Evolutionary conservation across 345 rosid genomes (phyloP).

Genomic region (Abelmoschus esculentus): DNA sequence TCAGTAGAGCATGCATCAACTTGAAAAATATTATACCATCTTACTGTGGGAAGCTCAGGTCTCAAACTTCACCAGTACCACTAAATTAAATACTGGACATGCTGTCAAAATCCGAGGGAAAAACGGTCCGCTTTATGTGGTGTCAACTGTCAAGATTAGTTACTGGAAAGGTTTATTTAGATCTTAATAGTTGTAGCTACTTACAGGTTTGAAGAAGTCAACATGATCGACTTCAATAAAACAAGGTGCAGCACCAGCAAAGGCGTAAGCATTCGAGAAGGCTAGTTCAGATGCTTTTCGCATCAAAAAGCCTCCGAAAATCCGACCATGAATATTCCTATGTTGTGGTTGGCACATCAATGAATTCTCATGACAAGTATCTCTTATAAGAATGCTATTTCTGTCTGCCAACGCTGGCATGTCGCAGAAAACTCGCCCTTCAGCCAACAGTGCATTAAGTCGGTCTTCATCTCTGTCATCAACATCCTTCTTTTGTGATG

Average conservation of each 20-base stretch:
- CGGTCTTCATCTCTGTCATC: slow-evolving; percentile 36
- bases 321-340: slow-evolving; percentile 76
- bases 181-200: slow-evolving; percentile 15
- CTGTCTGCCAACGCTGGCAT: slow-evolving; percentile 92
- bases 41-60: slow-evolving; percentile 55
- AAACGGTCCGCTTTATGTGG: not conserved
- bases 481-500: slow-evolving; percentile 23
- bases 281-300: slow-evolving; percentile 80
- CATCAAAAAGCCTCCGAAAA: slow-evolving; percentile 86
- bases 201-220: slow-evolving; percentile 77
- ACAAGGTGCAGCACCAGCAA: slow-evolving; percentile 71
- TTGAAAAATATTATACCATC: not conserved
- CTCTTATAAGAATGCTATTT: slow-evolving; percentile 69
- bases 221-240: slow-evolving; percentile 84
- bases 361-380: slow-evolving; percentile 60
- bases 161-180: not conserved
- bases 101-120: not conserved
- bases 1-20: no score
- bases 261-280: slow-evolving; percentile 71
- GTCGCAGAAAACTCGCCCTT: slow-evolving; percentile 75
- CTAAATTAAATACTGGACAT: not conserved
- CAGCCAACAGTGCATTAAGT: slow-evolving; percentile 52
- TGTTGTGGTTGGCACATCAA: slow-evolving; percentile 86
- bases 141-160: not conserved
- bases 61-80: slow-evolving; percentile 50